Evolutionary conservation across 441 rosid species (phyloP).

Genomic region (Gossypium davidsonii): DNA sequence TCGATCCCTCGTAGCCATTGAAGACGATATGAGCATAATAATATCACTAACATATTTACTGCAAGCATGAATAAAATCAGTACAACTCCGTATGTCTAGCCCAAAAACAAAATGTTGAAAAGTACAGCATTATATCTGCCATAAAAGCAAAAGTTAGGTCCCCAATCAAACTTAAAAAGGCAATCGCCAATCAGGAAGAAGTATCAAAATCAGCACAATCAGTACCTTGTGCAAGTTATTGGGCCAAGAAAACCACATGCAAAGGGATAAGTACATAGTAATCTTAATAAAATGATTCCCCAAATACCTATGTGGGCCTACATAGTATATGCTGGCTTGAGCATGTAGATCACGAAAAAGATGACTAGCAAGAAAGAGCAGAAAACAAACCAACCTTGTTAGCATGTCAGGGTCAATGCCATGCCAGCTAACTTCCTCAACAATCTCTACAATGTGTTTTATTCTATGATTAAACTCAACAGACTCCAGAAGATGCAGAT

Average conservation of each 20-base stretch:
- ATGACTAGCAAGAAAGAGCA: constrained; percentile 1
- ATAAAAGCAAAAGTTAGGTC: not conserved
- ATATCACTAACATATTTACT: constrained; percentile 89
- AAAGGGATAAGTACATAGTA: not conserved
- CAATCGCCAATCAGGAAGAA: not conserved
- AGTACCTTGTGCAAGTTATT: not conserved
- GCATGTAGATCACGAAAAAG: constrained; percentile 3
- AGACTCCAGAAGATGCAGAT: constrained; percentile 79
- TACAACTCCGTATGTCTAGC: constrained; percentile 6
- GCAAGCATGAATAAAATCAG: constrained; percentile 34
- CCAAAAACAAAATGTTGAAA: constrained; percentile 1
- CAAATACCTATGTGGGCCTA: not conserved
- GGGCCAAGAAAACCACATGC: not conserved
- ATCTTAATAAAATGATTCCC: not conserved
- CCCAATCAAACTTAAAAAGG: constrained; percentile 2
- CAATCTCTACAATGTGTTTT: constrained; percentile 69
- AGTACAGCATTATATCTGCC: constrained; percentile 1
- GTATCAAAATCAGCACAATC: not conserved
- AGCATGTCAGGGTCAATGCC: constrained; percentile 81
- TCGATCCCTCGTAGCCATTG: constrained; percentile 84
- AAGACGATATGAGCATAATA: constrained; percentile 79
- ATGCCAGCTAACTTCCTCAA: constrained; percentile 81
- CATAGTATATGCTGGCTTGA: not conserved
- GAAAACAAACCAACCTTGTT: constrained; percentile 61
- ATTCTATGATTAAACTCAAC: constrained; percentile 82